Conservation (phyloP, 306 rosid species). For the Pueraria montana region DNA sequence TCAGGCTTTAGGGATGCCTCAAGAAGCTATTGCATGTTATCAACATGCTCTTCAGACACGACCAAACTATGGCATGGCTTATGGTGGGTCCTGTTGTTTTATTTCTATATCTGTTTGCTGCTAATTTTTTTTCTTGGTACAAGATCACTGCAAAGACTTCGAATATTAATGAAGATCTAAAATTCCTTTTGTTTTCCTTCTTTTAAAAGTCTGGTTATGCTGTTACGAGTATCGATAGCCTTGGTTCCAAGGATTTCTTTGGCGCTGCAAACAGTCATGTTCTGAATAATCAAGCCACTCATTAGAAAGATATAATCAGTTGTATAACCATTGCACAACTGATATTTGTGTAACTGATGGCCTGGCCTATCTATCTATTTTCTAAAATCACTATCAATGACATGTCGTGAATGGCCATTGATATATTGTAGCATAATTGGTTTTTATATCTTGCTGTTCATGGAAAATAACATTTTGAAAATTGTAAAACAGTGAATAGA, state of each 20-base stretch:
- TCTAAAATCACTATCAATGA: neutral
- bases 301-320: neutral
- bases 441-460: neutral
- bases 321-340: neutral
- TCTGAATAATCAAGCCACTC: neutral
- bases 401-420: neutral
- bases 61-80: constrained; percentile 95
- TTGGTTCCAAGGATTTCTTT: constrained; percentile 21
- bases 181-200: neutral
- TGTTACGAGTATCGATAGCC: constrained; percentile 1
- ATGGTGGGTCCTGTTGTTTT: constrained; percentile 64
- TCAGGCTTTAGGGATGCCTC: constrained; percentile 97
- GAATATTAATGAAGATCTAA: constrained; percentile 1
- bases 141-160: constrained; percentile 7
- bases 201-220: neutral
- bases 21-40: constrained; percentile 94
- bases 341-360: neutral
- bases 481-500: neutral
- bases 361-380: neutral
- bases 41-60: constrained; percentile 93
- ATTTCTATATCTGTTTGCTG: constrained; percentile 15
- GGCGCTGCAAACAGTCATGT: neutral
- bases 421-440: neutral
- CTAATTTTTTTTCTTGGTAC: constrained; percentile 13
- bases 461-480: neutral